Base-by-base conservation (phyloP, 106 monocot species). In the Iris macrosiphon region DNA sequence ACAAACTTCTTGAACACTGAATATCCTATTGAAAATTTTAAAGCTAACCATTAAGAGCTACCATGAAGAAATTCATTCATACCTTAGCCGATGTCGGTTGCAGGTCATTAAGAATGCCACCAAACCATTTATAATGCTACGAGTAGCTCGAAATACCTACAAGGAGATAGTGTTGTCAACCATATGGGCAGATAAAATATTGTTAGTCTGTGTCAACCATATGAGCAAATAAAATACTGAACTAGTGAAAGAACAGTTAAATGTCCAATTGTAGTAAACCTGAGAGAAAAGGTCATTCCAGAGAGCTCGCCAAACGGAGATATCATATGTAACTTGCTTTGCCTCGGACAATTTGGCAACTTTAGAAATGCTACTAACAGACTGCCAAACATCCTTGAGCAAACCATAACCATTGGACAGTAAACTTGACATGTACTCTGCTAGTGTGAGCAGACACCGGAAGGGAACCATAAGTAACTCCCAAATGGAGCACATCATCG, bases 261-360 rank as follows among this genome's bases (percentile, higher is more conserved):
- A 48, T 10, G 14, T 14, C 14, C 7, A 42, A 26, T 0, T 15
- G 14, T 20, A 29, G 21, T 7, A 21, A 46, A 86, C 87, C 70
- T 87, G 62, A 4, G 76, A 82, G 56, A 87, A 78, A 34, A 87
- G 59, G 60, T 87, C 82, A 31, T 78, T 66, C 81, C 81, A 78
- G n/a, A 87, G 81, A 1, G 45, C 57, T 29, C 38, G 38, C 74
- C 78, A 69, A 3, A 77, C 39, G 22, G 80, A 81, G 18, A 55
- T 48, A n/a, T 74, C 70, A 38, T 63, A n/a, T 18, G 69, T 33
- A 31, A 55, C 45, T 45, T 51, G 49, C 22, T 59, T 31, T 0
- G 45, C 43, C 31, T 49, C 49, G 6, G 77, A 73, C 13, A 83
- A 25, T 32, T 43, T 40, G 28, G 28, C 26, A 10, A 70, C 18